Percentiles rank a stretch among this genome's conserved stretches.
Conservation (phyloP, 2,329 filamentous ascomycete genomes). For the Didymella pomorum region DNA sequence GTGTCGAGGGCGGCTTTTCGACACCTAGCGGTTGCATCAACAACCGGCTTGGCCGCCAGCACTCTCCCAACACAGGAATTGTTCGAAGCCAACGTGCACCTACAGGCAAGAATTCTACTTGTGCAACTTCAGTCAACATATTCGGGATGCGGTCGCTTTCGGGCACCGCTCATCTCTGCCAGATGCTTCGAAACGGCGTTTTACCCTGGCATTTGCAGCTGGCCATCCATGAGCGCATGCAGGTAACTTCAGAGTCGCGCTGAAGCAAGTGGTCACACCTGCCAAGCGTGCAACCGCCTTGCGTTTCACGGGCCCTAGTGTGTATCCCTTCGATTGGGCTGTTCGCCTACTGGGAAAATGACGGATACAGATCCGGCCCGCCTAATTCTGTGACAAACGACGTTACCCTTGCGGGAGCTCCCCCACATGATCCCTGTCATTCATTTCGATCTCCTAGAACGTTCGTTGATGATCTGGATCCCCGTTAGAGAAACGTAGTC, state of each 20-base stretch:
- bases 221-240: constrained; percentile 23
- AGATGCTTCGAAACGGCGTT: constrained; percentile 9
- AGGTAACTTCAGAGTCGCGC: constrained; percentile 21
- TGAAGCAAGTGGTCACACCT: constrained; percentile 29
- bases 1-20: background rate
- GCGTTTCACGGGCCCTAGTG: constrained; percentile 30
- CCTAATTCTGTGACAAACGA: constrained; percentile 22
- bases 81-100: background rate
- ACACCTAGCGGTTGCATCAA: constrained; percentile 9
- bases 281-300: constrained; percentile 27
- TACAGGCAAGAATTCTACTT: background rate
- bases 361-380: constrained; percentile 28
- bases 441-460: constrained; percentile 13
- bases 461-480: constrained; percentile 1
- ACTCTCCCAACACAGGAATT: background rate
- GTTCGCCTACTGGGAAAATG: constrained; percentile 17
- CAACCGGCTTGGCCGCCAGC: background rate
- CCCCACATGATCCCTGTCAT: constrained; percentile 20
- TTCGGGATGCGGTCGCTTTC: background rate
- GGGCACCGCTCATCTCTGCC: constrained; percentile 1
- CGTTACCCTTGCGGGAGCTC: constrained; percentile 20
- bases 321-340: constrained; percentile 31
- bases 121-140: background rate
- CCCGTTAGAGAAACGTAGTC: background rate
- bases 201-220: constrained; percentile 16